A percentile compares a stretch with the other conserved stretches of the same genome.
These are phyloP conservation scores for Mucor plumbeus DNA, from an alignment of 371 early-diverging fungal genomes.

Conservation along the genomic window DNA sequence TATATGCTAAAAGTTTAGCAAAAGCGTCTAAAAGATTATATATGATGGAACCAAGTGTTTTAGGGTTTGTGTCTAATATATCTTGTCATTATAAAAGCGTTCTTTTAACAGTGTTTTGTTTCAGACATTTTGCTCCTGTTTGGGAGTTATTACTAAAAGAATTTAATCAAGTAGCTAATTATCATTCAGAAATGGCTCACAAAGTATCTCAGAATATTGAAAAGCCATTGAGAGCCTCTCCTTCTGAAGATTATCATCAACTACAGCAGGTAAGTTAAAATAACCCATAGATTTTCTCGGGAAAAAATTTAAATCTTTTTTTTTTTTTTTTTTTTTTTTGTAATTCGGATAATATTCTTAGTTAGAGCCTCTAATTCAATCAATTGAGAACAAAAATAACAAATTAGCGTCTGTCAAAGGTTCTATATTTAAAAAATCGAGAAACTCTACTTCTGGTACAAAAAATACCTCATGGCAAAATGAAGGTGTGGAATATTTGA, in stretches of 20 bases:
- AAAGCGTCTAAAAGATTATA: slow-evolving; percentile 27
- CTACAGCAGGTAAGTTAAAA: slow-evolving; percentile 16
- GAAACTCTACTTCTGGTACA: not conserved
- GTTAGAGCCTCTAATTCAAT: slow-evolving; percentile 20
- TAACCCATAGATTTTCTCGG: not conserved
- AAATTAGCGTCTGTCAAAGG: slow-evolving; percentile 9
- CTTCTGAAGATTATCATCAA: slow-evolving; percentile 10
- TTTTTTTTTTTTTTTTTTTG: no score
- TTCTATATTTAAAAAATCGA: slow-evolving; percentile 30
- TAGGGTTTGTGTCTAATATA: slow-evolving; percentile 17
- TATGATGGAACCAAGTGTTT: slow-evolving; percentile 12
- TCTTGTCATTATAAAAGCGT: no score
- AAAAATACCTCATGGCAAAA: slow-evolving; percentile 10
- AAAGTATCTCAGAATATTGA: slow-evolving; percentile 22
- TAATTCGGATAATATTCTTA: slow-evolving; percentile 2
- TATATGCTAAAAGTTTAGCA: slow-evolving; percentile 24
- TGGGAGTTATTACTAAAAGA: slow-evolving; percentile 31
- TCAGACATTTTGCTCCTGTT: slow-evolving; percentile 26
- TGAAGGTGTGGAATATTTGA: slow-evolving; percentile 21
- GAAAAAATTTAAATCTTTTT: not conserved
- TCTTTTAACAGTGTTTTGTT: not conserved
- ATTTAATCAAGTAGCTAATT: slow-evolving; percentile 16
- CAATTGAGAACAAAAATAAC: slow-evolving; percentile 10
- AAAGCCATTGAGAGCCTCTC: slow-evolving; percentile 21
- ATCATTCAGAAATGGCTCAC: slow-evolving; percentile 25